Percentiles rank a stretch among this genome's conserved stretches.
phyloP scores from a whole-genome alignment of 768 basidiomycete genomes.

The Dictyophora rubrovolvata region DNA sequence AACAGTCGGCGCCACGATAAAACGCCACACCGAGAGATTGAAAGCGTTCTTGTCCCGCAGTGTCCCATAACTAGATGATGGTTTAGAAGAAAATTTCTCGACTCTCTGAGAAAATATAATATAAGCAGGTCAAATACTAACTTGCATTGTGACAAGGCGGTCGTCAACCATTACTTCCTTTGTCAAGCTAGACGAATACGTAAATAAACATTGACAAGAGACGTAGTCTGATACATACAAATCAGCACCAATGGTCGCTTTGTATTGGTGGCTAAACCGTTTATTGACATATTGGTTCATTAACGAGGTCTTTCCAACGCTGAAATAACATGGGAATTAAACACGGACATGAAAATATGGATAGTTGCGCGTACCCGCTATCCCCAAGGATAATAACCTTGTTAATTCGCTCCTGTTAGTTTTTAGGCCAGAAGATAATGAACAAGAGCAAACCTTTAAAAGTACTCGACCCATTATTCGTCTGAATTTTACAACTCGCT shows the following conservation, averaged over 20 bases:
- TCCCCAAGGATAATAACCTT: constrained; percentile 99
- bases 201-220: constrained; percentile 17
- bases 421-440: not conserved
- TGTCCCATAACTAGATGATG: constrained; percentile 84
- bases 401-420: constrained; percentile 8
- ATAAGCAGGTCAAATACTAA: constrained; percentile 22
- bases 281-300: constrained; percentile 99
- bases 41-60: constrained; percentile 98
- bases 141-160: constrained; percentile 98
- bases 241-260: constrained; percentile 96
- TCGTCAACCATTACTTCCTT: constrained; percentile 99
- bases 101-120: not conserved
- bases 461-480: constrained; percentile 70
- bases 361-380: constrained; percentile 60
- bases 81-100: not conserved
- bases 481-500: not conserved
- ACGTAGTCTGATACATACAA: constrained; percentile 48
- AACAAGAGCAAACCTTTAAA: constrained; percentile 49
- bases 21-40: constrained; percentile 98
- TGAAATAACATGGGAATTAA: constrained; percentile 21
- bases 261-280: constrained; percentile 99
- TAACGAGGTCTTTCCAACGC: constrained; percentile 98
- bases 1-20: constrained; percentile 98
- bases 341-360: not conserved
- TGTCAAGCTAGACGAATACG: constrained; percentile 52